Evolutionary conservation across 345 rosid genomes (phyloP), one percentile per base, ranked within the genome.

Genomic region (Physaria fendleri): DNA sequence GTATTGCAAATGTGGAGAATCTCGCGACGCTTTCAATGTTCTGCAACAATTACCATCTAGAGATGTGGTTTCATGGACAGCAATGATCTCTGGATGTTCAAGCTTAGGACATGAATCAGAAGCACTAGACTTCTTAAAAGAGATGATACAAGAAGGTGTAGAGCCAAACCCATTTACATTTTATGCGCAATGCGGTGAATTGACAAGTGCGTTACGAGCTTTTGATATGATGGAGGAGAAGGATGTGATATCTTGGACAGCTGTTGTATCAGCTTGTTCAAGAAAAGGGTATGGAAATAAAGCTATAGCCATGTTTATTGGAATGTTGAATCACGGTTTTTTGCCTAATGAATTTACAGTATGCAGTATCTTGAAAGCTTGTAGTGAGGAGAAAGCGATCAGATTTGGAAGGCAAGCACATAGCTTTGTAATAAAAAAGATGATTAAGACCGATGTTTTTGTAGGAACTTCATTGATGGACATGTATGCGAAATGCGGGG

Each of bases 401-500:
- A 81, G 63, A 17, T 66, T 73, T 51, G 96, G 96, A 21, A 85
- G 74, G 72, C 92, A 88, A 70, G 61, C 84, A 25, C 98, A 85
- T 37, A 79, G 85, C 53, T 79, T 80, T 17, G 68, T 86, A 9
- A 73, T 82, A 51, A 88, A 85, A 68, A 77, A 72, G 69, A 64
- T 74, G 68, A 78, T 71, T 51, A 76, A 82, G 61, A 60, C 74
- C 46, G 96, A 88, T 75, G 81, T 88, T 56, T 82, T 81, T 10
- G 61, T 81, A 2, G 89, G 82, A 48, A 82, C 85, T n/a, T 81
- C 90, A 16, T 62, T 91, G 40, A 83, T 88, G 65, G 92, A 91
- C 47, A 88, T 88, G 95, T 91, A 91, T 67, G 88, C 87, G 2
- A 91, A 88, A 55, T 85, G 95, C 28, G 90, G 95, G 60, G 83